Conservation (phyloP, 257 asterid genomes). For the Solanum bulbocastanum region DNA sequence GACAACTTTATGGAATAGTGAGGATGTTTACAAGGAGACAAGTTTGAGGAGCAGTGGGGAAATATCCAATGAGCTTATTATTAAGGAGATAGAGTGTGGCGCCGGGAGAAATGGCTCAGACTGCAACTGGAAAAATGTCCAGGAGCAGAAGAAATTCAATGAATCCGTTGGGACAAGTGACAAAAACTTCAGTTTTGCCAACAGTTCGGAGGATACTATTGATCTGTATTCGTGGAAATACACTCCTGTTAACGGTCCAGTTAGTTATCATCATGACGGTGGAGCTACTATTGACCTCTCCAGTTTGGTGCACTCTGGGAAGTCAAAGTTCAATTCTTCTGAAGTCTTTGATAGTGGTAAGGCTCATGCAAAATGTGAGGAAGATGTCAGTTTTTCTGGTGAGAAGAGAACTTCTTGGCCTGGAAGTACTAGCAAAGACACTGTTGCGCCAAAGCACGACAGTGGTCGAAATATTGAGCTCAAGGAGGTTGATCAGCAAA, state of each 20-base stretch:
- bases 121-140: slow-evolving; percentile 38
- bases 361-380: slow-evolving; percentile 29
- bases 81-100: slow-evolving; percentile 83
- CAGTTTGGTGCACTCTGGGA: slow-evolving; percentile 52
- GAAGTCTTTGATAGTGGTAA: slow-evolving; percentile 36
- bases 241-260: slow-evolving; percentile 37
- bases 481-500: slow-evolving; percentile 42
- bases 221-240: slow-evolving; percentile 57
- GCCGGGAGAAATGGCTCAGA: slow-evolving; percentile 47
- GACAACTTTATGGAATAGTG: slow-evolving; percentile 17
- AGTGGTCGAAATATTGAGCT: slow-evolving; percentile 35
- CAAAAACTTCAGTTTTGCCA: slow-evolving; percentile 46
- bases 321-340: slow-evolving; percentile 22
- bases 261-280: slow-evolving; percentile 34
- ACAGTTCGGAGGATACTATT: slow-evolving; percentile 47
- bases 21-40: slow-evolving; percentile 25
- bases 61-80: slow-evolving; percentile 65
- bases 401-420: slow-evolving; percentile 53
- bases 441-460: slow-evolving; percentile 16
- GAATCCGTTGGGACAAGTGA: slow-evolving; percentile 47
- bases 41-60: slow-evolving; percentile 28
- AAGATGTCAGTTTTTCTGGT: slow-evolving; percentile 27
- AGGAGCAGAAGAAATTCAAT: slow-evolving; percentile 35
- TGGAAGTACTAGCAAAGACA: slow-evolving; percentile 37
- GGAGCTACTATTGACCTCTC: slow-evolving; percentile 26